Base-by-base conservation (phyloP, 768 basidiomycete genomes). In the Cyathus striatus region DNA sequence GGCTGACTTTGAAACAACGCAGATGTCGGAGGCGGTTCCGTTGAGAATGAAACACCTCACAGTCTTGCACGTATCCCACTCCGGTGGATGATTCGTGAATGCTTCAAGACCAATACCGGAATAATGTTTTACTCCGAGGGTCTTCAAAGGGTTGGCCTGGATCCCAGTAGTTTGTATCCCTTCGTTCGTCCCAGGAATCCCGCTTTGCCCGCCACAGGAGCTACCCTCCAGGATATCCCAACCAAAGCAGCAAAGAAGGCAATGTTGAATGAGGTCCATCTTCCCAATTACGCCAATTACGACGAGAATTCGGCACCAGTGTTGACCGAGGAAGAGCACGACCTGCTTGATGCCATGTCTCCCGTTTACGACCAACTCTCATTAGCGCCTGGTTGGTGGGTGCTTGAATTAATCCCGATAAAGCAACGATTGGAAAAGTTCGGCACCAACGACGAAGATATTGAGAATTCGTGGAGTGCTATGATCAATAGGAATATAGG, bases 61-160 rank as follows among this genome's bases (percentile, higher is more conserved):
- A 65, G 68, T 3, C 72, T 83, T 1, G 71, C 79, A 0, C 68
- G 75, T 40, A 76, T 81, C 32, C 58, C 79, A 3, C 67, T 83
- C 2, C 69, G 73, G 1, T 83, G 86, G 86, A 85, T 88, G 83
- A 61, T 88, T 23, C 76, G 85, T 23, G 78, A 87, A 52, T 78
- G 75, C 50, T 82, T 86, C 70, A 71, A 70, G 43, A 56, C 75
- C 6, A 63, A 79, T 0, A 70, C 78, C 0, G 83, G 81, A 0
- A 82, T 86, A 33, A 63, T 83, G 51, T 86, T 86, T 60, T 59
- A 75, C 25, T 57, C 70, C 0, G 61, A 69, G 9, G 60, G 61
- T 30, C 68, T 84, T 24, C 57, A 56, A 7, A 56, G 63, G 16
- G 64, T 80, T 16, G 79, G 81, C 0, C 52, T 83, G 40, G 74